Conservation (phyloP, 805 yeast species). For the Hermanozyma aechmeae region DNA sequence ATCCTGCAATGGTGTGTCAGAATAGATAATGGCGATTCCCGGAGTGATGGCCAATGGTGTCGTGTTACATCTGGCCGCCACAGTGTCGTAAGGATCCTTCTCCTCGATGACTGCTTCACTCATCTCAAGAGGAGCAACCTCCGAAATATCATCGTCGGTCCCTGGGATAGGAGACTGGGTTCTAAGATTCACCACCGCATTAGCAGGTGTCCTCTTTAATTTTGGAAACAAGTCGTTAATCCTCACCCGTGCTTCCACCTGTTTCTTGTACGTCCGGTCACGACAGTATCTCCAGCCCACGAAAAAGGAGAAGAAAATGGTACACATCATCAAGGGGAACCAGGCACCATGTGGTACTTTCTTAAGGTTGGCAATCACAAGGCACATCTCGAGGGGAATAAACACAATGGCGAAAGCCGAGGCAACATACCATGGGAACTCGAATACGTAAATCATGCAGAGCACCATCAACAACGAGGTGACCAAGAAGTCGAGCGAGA, state of each 20-base stretch:
- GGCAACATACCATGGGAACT: slow-evolving; percentile 23
- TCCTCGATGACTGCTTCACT: too few species aligned
- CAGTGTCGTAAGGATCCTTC: too few species aligned
- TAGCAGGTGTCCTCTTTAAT: slow-evolving; percentile 7
- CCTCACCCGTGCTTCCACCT: slow-evolving; percentile 21
- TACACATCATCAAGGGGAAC: slow-evolving; percentile 45
- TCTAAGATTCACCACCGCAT: slow-evolving; percentile 12
- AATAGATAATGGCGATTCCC: slow-evolving; percentile 35
- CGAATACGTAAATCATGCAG: slow-evolving; percentile 38
- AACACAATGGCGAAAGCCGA: slow-evolving; percentile 27
- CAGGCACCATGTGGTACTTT: slow-evolving; percentile 55
- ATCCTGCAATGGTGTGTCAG: slow-evolving; percentile 24
- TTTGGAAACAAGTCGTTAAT: slow-evolving; percentile 26
- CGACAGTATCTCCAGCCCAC: slow-evolving; percentile 42
- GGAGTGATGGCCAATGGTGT: slow-evolving; percentile 17
- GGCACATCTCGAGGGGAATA: slow-evolving; percentile 37
- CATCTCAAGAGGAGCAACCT: too few species aligned
- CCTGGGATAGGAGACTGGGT: too few species aligned
- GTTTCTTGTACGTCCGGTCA: slow-evolving; percentile 28
- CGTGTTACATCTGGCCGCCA: too few species aligned
- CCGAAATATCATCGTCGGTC: too few species aligned
- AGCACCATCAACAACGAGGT: slow-evolving; percentile 40
- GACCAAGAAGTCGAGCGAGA: slow-evolving; percentile 44
- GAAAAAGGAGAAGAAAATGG: slow-evolving; percentile 27
- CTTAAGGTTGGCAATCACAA: slow-evolving; percentile 39